Evolutionary conservation across 768 basidiomycete genomes (phyloP).

Genomic region (Termitomyces sp.): DNA sequence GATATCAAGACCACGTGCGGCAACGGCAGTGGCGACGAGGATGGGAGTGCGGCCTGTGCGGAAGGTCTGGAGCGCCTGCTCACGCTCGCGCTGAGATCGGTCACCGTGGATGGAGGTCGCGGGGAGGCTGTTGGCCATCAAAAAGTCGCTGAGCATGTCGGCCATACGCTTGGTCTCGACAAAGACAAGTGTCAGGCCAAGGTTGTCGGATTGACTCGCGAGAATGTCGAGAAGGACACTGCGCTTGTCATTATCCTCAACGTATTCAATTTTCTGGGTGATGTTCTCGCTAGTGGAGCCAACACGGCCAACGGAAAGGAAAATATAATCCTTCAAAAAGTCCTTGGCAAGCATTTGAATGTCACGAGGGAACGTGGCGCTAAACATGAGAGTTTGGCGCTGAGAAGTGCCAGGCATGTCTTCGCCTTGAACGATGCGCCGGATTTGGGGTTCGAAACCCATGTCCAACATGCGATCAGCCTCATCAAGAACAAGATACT

Average conservation of each 20-base stretch:
- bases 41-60: slow-evolving; percentile 92
- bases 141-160: slow-evolving; percentile 95
- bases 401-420: slow-evolving; percentile 95
- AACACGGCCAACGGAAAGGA: slow-evolving; percentile 97
- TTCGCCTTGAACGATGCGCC: slow-evolving; percentile 95
- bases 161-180: slow-evolving; percentile 99
- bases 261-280: slow-evolving; percentile 97
- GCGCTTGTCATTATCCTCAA: slow-evolving; percentile 96
- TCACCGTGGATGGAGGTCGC: slow-evolving; percentile 99
- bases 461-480: slow-evolving; percentile 99
- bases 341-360: slow-evolving; percentile 96
- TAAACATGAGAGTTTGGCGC: slow-evolving; percentile 99
- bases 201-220: slow-evolving; percentile 62
- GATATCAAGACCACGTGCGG: slow-evolving; percentile 98
- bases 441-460: slow-evolving; percentile 99
- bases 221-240: slow-evolving; percentile 95
- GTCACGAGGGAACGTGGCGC: slow-evolving; percentile 98
- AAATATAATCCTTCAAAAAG: slow-evolving; percentile 98
- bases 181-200: slow-evolving; percentile 90
- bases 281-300: slow-evolving; percentile 99
- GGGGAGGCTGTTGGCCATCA: slow-evolving; percentile 75
- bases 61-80: slow-evolving; percentile 94
- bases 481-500: slow-evolving; percentile 97
- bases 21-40: slow-evolving; percentile 97
- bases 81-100: slow-evolving; percentile 96